Conservation (phyloP, 2,329 filamentous ascomycete genomes). For the Claviceps capensis region DNA sequence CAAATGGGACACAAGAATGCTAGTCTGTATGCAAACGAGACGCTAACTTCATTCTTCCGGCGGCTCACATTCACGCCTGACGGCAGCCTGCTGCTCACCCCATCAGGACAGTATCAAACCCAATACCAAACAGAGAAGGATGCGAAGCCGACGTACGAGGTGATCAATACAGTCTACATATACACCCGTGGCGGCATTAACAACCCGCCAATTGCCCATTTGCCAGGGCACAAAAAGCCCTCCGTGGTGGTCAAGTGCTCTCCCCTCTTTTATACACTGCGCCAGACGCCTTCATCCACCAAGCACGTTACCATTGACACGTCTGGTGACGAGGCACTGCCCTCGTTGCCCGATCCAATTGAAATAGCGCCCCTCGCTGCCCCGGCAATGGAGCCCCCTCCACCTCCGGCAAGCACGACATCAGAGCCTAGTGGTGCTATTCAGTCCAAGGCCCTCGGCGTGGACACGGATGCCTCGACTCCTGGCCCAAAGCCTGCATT, state of each 20-base stretch:
- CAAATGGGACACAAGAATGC: constrained; percentile 65
- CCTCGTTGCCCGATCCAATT: constrained; percentile 70
- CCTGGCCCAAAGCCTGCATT: constrained; percentile 60
- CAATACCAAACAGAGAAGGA: constrained; percentile 54
- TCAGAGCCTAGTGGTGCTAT: constrained; percentile 34
- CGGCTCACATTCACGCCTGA: constrained; percentile 90
- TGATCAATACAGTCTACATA: constrained; percentile 96
- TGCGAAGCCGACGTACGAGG: constrained; percentile 63
- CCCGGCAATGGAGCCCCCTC: constrained; percentile 73
- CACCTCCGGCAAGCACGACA: constrained; percentile 40
- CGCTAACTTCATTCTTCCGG: constrained; percentile 91
- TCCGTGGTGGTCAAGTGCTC: constrained; percentile 94
- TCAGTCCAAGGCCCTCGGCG: constrained; percentile 33
- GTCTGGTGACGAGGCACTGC: constrained; percentile 70
- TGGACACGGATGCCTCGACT: constrained; percentile 33
- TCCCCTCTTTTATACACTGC: constrained; percentile 72
- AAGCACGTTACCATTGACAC: constrained; percentile 93
- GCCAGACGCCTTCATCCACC: constrained; percentile 53
- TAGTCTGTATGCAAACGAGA: constrained; percentile 91
- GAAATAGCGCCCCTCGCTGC: constrained; percentile 43
- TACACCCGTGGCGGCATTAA: constrained; percentile 95
- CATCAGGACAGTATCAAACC: constrained; percentile 87
- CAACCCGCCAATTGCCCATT: constrained; percentile 85
- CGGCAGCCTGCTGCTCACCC: constrained; percentile 84
- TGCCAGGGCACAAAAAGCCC: constrained; percentile 95